Percentiles rank a stretch among this genome's conserved stretches.
Evolutionary conservation across 768 basidiomycete genomes (phyloP).

Genomic region (Phylloporus sp.): DNA sequence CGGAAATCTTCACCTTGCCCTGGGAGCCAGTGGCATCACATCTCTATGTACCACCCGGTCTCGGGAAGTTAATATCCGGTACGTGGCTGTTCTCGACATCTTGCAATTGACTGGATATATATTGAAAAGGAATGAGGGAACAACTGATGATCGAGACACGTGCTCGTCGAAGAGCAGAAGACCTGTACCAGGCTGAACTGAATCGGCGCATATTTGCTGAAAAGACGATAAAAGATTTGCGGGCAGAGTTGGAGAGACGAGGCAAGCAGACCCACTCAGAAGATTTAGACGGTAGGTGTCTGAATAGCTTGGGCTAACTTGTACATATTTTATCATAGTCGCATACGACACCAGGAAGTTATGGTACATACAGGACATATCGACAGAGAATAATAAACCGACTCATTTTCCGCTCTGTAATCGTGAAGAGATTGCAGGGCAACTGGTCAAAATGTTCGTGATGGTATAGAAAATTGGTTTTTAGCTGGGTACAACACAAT

Average conservation of each 20-base stretch:
- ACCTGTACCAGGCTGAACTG: conserved; percentile 29
- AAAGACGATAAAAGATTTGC: conserved; percentile 17
- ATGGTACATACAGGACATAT: conserved; percentile 27
- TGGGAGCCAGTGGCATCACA: conserved; percentile 29
- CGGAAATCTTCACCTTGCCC: conserved; percentile 31
- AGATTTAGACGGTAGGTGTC: neutral
- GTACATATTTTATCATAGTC: neutral
- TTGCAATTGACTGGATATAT: conserved; percentile 1
- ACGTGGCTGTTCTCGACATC: conserved; percentile 4
- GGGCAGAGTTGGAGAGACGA: conserved; percentile 3
- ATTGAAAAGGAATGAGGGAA: conserved; percentile 30
- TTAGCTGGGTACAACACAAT: conserved; percentile 25
- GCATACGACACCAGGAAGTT: conserved; percentile 1
- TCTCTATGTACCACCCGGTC: conserved; percentile 34
- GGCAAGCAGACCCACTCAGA: neutral
- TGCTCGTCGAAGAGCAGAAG: conserved; percentile 35
- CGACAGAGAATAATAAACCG: conserved; percentile 14
- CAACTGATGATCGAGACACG: conserved; percentile 29
- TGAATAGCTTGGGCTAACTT: neutral
- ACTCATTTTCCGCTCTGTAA: conserved; percentile 15
- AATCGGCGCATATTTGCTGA: conserved; percentile 31
- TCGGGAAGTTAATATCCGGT: conserved; percentile 36
- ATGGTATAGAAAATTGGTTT: conserved; percentile 24
- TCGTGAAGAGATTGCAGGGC: conserved; percentile 2
- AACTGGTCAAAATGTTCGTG: conserved; percentile 8